These are phyloP conservation scores for Bullera alba DNA, from an alignment of 768 basidiomycete genomes.

Conservation along the genomic window DNA sequence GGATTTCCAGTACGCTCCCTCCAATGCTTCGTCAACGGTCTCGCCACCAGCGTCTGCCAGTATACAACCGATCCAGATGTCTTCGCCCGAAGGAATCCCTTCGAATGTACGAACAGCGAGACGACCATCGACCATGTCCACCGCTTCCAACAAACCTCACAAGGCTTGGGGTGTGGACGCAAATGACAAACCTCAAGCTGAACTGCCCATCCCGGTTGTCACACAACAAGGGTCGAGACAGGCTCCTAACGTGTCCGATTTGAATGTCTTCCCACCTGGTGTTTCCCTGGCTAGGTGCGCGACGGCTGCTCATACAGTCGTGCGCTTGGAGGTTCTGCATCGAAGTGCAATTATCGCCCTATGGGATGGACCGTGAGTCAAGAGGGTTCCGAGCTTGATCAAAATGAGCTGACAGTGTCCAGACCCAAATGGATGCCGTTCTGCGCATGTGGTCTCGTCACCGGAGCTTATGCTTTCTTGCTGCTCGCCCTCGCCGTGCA, in stretches of 20 bases:
- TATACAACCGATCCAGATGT: not conserved
- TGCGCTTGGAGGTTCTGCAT: conserved; percentile 43
- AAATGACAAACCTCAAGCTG: conserved; percentile 13
- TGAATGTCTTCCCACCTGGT: conserved; percentile 39
- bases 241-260: not conserved
- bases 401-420: conserved; percentile 1
- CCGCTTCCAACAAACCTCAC: conserved; percentile 17
- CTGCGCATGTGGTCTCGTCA: conserved; percentile 44
- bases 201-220: conserved; percentile 11
- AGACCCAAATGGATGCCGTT: conserved; percentile 45
- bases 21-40: conserved; percentile 5
- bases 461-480: conserved; percentile 43
- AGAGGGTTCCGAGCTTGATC: not conserved
- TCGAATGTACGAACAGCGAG: not conserved
- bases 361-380: conserved; percentile 38
- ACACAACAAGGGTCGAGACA: conserved; percentile 7
- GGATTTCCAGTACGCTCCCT: no score
- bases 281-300: conserved; percentile 40
- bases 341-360: conserved; percentile 41
- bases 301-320: conserved; percentile 42
- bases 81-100: not conserved
- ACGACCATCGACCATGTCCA: not conserved
- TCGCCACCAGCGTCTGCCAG: not conserved
- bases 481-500: conserved; percentile 43
- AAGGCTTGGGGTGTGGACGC: conserved; percentile 46